Conservation (phyloP, 805 yeast species). For the Cyberlindnera euphorbiae region DNA sequence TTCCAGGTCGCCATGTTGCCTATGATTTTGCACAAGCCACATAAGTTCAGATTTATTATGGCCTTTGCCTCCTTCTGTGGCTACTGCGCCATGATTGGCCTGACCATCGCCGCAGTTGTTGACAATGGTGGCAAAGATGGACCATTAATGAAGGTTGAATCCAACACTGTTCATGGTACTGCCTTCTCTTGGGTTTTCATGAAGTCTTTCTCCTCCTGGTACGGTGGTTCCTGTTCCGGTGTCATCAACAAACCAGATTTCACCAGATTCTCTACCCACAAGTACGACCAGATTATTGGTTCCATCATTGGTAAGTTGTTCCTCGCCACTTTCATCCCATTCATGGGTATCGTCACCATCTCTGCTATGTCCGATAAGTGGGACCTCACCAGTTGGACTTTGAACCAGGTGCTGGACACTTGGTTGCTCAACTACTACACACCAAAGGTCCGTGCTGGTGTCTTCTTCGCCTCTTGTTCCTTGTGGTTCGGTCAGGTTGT, state of each 20-base stretch:
- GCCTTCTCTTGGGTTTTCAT: slow-evolving; percentile 34
- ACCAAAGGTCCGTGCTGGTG: slow-evolving; percentile 34
- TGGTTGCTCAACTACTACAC: slow-evolving; percentile 34
- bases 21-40: slow-evolving; percentile 3
- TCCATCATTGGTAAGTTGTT: slow-evolving; percentile 27
- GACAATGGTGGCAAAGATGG: slow-evolving; percentile 19
- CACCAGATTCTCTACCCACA: slow-evolving; percentile 31
- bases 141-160: slow-evolving; percentile 7
- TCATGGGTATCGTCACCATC: slow-evolving; percentile 35
- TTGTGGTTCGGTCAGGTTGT: slow-evolving; percentile 6
- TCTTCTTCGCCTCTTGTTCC: slow-evolving; percentile 29
- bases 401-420: slow-evolving; percentile 30
- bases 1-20: slow-evolving; percentile 5
- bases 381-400: slow-evolving; percentile 33
- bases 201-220: slow-evolving; percentile 36
- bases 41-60: slow-evolving; percentile 4
- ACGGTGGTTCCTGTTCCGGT: slow-evolving; percentile 34
- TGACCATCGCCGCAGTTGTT: slow-evolving; percentile 7
- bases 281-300: slow-evolving; percentile 26
- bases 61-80: slow-evolving; percentile 2
- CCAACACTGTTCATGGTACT: slow-evolving; percentile 9
- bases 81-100: slow-evolving; percentile 6
- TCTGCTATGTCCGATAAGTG: slow-evolving; percentile 30
- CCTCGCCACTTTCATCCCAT: slow-evolving; percentile 33
- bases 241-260: slow-evolving; percentile 37